These are phyloP conservation scores for Pichia kluyveri DNA, from an alignment of 805 yeast genomes.

Conservation along the genomic window DNA sequence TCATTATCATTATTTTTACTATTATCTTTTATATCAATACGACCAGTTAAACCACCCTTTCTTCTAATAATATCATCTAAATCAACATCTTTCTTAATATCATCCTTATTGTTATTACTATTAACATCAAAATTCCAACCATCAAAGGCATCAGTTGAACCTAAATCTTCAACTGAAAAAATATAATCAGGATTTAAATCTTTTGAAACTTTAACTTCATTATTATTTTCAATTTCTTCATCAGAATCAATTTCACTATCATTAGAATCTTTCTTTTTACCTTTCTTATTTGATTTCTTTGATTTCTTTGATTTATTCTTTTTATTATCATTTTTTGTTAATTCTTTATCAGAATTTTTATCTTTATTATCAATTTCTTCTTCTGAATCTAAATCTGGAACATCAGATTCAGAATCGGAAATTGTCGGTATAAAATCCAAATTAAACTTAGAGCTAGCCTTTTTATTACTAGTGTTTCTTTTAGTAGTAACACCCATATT, in stretches of 20 bases:
- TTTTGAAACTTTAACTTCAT: constrained; percentile 33
- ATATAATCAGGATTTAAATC: constrained; percentile 68
- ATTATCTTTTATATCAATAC: constrained; percentile 14
- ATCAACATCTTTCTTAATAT: constrained; percentile 56
- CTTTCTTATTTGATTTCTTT: constrained; percentile 1
- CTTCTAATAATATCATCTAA: constrained; percentile 79
- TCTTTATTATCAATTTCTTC: constrained; percentile 16
- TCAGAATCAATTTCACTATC: constrained; percentile 12
- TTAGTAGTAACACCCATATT: not conserved
- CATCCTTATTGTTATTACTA: constrained; percentile 8
- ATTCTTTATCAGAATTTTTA: constrained; percentile 6
- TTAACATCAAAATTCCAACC: constrained; percentile 83
- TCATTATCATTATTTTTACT: constrained; percentile 29
- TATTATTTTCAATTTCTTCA: constrained; percentile 18
- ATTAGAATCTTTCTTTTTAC: not conserved
- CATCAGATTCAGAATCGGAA: constrained; percentile 67
- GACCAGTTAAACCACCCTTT: constrained; percentile 56
- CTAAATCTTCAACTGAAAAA: constrained; percentile 45
- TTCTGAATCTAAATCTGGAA: constrained; percentile 30
- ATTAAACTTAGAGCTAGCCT: constrained; percentile 2
- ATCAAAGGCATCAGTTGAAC: constrained; percentile 34
- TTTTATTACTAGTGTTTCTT: not conserved
- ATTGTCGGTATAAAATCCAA: constrained; percentile 66
- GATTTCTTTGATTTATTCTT: not conserved
- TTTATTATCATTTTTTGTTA: not conserved